Base-by-base conservation (phyloP, 2,329 filamentous ascomycete species). In the Cladobotryum protrusum region DNA sequence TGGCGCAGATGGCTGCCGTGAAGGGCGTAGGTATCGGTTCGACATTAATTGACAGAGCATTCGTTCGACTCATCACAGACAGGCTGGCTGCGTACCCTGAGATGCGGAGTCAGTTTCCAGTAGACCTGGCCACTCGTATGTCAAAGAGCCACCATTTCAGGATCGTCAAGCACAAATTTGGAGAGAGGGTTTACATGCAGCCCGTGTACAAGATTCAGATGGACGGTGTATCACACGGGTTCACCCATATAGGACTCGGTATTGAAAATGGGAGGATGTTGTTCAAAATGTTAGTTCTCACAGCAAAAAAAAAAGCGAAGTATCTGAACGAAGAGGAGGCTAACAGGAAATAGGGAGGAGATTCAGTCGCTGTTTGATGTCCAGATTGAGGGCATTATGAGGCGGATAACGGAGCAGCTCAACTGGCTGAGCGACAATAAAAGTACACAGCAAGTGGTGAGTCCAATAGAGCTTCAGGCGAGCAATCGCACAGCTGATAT, bases 11-110 rank as follows among this genome's bases (percentile, higher is more conserved):
- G 13, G 57, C 63, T 0, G 61, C 64, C 6, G 72, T 76, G 8
- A 67, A 67, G 14, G 73, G 73, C n/a, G 63, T 74, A 5, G 72
- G 72, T 0, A 72, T 75, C 19, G 72, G 73, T 0, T 68, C 71
- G 0, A 69, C 71, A 0, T 60, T 75, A n/a, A 74, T 77, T 45
- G 73, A 75, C 50, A 62, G 63, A 14, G 63, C 67, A 0, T 75
- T 75, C 51, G 54, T 68, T 8, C 61, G 60, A 3, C 59, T 74
- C 14, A 67, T 75, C 2, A 61, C 64, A 7, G 59, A 62, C 40
- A 62, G 72, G 12, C 55, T 75, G 4, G 59, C 59, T 9, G 59
- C 58, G 13, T 68, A 59, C 41, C 67, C 71, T 0, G 67, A 72
- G 3, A 56, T 70, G 2, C 56, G 59, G 5, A 47, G 57, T 6